Evolutionary conservation across 495 filamentous ascomycete genomes (phyloP).

Genomic region (Penicillium canariense): DNA sequence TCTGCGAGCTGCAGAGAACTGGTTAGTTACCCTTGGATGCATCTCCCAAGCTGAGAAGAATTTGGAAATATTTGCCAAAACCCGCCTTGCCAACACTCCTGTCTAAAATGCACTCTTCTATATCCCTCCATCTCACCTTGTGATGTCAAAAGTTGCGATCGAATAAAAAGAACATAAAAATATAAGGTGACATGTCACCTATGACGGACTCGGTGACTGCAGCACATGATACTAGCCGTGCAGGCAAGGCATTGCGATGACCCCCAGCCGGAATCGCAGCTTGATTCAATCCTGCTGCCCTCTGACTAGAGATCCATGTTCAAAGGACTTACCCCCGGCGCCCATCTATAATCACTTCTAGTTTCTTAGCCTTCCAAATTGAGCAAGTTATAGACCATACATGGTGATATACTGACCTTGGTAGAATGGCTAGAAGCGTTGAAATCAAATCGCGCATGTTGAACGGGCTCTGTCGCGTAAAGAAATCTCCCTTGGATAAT

Average conservation of each 20-base stretch:
- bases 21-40: not conserved
- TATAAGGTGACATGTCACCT: not conserved
- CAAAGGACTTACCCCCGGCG: not conserved
- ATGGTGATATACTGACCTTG: not conserved
- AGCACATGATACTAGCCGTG: not conserved
- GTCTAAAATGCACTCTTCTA: not conserved
- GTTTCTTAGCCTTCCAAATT: not conserved
- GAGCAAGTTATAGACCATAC: not conserved
- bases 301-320: not conserved
- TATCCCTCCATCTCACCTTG: not conserved
- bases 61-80: not conserved
- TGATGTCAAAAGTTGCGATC: not conserved
- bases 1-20: not conserved
- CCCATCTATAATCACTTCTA: not conserved
- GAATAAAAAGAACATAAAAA: not conserved
- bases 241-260: not conserved
- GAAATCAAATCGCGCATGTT: not conserved
- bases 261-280: not conserved
- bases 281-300: not conserved
- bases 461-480: constrained; percentile 12
- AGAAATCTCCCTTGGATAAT: constrained; percentile 17
- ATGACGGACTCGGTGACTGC: not conserved
- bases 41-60: not conserved
- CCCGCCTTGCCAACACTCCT: too few relatives aligned
- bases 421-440: not conserved